These are phyloP conservation scores for Lipomyces anomalus DNA, from an alignment of 805 yeast genomes.

Conservation along the genomic window DNA sequence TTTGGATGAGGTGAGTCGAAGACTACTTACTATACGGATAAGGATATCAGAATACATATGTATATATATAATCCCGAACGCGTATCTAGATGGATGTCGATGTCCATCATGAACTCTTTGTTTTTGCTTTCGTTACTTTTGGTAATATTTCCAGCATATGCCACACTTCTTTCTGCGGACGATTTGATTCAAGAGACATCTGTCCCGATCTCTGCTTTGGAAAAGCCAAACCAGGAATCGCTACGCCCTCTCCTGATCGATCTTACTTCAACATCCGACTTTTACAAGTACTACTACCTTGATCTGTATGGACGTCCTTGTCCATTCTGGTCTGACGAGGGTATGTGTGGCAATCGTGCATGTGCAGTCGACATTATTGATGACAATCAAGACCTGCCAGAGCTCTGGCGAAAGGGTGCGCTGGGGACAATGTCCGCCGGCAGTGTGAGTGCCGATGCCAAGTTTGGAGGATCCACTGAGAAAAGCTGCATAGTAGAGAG, in stretches of 20 bases:
- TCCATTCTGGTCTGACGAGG: constrained; percentile 75
- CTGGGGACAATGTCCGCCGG: constrained; percentile 45
- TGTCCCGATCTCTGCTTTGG: constrained; percentile 37
- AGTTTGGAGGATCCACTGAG: constrained; percentile 33
- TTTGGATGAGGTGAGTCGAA: too few relatives aligned
- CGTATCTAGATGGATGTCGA: too few relatives aligned
- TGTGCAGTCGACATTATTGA: constrained; percentile 86
- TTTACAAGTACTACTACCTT: constrained; percentile 80
- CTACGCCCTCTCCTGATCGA: constrained; percentile 46
- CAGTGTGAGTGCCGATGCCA: constrained; percentile 34
- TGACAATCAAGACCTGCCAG: constrained; percentile 66
- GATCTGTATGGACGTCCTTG: constrained; percentile 67
- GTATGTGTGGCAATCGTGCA: constrained; percentile 78
- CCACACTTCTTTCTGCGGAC: too few relatives aligned
- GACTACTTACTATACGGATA: too few relatives aligned
- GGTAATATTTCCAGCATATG: too few relatives aligned
- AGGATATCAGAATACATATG: too few relatives aligned
- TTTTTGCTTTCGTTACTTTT: too few relatives aligned
- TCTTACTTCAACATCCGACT: constrained; percentile 59
- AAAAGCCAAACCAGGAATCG: constrained; percentile 43
- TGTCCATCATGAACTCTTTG: too few relatives aligned
- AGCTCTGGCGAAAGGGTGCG: constrained; percentile 65
- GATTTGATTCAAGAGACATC: constrained; percentile 14
- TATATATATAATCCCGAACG: too few relatives aligned
- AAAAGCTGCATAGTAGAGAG: constrained; percentile 26